Conservation (phyloP, 75 land plant genomes). For the Pseudotsuga menziesii region DNA sequence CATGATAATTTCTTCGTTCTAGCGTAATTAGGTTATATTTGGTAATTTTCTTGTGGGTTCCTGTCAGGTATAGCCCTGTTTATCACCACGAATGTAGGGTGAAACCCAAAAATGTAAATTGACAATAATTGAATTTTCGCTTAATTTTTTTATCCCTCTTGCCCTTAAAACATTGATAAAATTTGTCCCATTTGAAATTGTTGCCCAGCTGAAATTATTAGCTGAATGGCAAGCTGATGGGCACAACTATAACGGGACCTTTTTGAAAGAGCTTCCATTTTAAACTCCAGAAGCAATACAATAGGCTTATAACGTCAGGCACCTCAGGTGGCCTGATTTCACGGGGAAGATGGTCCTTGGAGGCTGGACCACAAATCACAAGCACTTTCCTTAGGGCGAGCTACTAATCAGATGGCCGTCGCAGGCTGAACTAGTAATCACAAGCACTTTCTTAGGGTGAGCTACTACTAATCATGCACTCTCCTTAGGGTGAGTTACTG, state of each 20-base stretch:
- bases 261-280: not conserved
- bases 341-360: too few relatives aligned
- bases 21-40: not conserved
- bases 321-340: too few relatives aligned
- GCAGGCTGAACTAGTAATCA: too few relatives aligned
- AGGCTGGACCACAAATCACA: too few relatives aligned
- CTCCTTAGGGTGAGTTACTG: too few relatives aligned
- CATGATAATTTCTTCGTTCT: not conserved
- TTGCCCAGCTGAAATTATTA: not conserved
- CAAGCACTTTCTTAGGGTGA: too few relatives aligned
- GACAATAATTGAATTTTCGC: not conserved
- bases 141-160: not conserved
- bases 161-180: not conserved
- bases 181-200: not conserved
- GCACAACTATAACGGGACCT: not conserved
- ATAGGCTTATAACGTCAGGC: too few relatives aligned
- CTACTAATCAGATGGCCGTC: too few relatives aligned
- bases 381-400: too few relatives aligned
- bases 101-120: not conserved
- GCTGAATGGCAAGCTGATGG: not conserved
- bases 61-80: not conserved
- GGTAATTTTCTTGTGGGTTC: not conserved
- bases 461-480: too few relatives aligned
- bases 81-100: not conserved
- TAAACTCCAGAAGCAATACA: too few relatives aligned